Evolutionary conservation across 495 filamentous ascomycete species (phyloP).

Genomic region (Xylaria nigripes): DNA sequence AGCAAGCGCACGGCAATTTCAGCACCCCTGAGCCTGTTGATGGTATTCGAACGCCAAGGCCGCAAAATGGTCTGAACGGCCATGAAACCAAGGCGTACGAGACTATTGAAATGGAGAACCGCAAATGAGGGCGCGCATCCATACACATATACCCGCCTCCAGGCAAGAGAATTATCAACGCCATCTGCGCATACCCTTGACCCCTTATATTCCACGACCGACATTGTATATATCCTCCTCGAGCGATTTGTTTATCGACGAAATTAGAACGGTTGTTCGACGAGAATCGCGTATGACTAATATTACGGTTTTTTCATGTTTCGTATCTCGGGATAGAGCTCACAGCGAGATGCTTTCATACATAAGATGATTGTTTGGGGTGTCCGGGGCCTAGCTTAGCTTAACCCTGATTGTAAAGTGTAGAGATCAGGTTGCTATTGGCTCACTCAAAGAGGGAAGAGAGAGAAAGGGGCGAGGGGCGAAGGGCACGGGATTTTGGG

Average conservation of each 20-base stretch:
- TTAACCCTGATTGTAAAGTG: slow-evolving; percentile 3
- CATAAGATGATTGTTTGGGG: slow-evolving; percentile 9
- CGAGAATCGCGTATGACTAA: slow-evolving; percentile 21
- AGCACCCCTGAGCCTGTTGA: slow-evolving; percentile 69
- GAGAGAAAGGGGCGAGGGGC: neutral
- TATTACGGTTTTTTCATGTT: slow-evolving; percentile 23
- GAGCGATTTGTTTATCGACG: slow-evolving; percentile 13
- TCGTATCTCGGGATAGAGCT: slow-evolving; percentile 19
- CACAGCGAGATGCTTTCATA: slow-evolving; percentile 10
- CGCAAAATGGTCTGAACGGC: slow-evolving; percentile 21
- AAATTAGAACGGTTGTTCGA: slow-evolving; percentile 21
- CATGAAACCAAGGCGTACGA: slow-evolving; percentile 23
- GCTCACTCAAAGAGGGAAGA: neutral
- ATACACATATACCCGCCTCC: neutral
- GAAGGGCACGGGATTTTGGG: neutral
- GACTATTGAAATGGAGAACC: slow-evolving; percentile 36
- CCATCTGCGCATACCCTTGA: slow-evolving; percentile 1
- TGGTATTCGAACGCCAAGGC: slow-evolving; percentile 35
- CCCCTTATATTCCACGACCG: slow-evolving; percentile 13
- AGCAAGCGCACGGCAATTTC: slow-evolving; percentile 51
- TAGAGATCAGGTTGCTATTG: slow-evolving; percentile 5
- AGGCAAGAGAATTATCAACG: neutral
- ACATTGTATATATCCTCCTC: slow-evolving; percentile 25
- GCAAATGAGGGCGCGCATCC: slow-evolving; percentile 23
- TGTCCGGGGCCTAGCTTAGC: neutral